These are phyloP conservation scores for Peniophora sp. DNA, from an alignment of 1,284 basidiomycete genomes.

Conservation along the genomic window DNA sequence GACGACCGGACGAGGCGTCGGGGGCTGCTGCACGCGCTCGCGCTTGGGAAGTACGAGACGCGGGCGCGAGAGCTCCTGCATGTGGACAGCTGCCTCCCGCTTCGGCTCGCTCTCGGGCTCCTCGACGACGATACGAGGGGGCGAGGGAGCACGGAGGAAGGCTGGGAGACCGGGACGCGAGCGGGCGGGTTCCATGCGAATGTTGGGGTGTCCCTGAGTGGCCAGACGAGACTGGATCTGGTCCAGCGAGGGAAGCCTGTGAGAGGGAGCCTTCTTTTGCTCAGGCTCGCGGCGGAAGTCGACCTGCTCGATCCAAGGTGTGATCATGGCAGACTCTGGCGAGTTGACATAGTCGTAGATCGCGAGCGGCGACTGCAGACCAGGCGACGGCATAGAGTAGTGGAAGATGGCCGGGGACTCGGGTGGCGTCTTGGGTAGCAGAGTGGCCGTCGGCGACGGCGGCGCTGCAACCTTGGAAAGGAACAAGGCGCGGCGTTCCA, in stretches of 20 bases:
- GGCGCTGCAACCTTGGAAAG: conserved; percentile 63
- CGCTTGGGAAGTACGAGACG: neutral
- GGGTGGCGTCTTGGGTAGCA: conserved; percentile 55
- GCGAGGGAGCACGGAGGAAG: conserved; percentile 28
- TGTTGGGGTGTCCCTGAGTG: conserved; percentile 22
- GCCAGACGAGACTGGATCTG: conserved; percentile 62
- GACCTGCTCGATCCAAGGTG: conserved; percentile 58
- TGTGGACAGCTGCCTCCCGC: conserved; percentile 5
- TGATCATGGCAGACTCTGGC: conserved; percentile 20
- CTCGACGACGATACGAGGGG: conserved; percentile 2
- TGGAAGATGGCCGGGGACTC: conserved; percentile 66
- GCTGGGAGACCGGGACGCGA: conserved; percentile 31
- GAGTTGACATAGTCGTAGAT: conserved; percentile 44
- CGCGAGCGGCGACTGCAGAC: conserved; percentile 53
- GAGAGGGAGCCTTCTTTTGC: conserved; percentile 15
- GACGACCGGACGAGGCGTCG: conserved; percentile 32
- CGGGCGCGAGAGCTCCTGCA: conserved; percentile 6
- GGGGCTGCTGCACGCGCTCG: conserved; percentile 31
- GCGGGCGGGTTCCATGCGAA: conserved; percentile 14
- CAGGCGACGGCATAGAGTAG: conserved; percentile 60
- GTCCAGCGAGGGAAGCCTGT: conserved; percentile 61
- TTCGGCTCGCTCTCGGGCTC: conserved; percentile 2
- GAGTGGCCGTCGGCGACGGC: conserved; percentile 50
- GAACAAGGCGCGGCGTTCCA: conserved; percentile 67
- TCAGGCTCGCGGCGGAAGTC: conserved; percentile 33